phyloP scores from a whole-genome alignment of 1,284 basidiomycete genomes.

The Ceratobasidium sp. region DNA sequence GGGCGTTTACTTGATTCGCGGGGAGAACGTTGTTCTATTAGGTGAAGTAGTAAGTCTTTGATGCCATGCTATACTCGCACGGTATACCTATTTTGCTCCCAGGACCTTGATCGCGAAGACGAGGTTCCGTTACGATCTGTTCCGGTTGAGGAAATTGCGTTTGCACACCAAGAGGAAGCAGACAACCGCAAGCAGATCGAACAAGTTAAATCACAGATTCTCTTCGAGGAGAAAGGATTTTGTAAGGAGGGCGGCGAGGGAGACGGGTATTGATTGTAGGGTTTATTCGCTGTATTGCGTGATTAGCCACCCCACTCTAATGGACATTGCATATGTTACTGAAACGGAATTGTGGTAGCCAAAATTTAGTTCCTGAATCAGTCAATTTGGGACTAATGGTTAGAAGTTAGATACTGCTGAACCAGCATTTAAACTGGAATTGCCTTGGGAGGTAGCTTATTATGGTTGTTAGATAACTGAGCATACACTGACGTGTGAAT shows the following conservation, averaged over 20 bases:
- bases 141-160: constrained; percentile 72
- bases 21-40: constrained; percentile 97
- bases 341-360: too few species aligned
- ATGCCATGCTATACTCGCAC: neutral
- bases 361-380: too few species aligned
- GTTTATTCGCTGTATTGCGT: too few species aligned
- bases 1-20: constrained; percentile 93
- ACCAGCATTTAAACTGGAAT: too few species aligned
- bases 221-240: constrained; percentile 83
- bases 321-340: too few species aligned
- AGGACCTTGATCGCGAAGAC: constrained; percentile 96
- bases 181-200: constrained; percentile 75
- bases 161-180: constrained; percentile 76
- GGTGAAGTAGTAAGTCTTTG: constrained; percentile 89
- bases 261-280: constrained; percentile 76
- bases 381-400: too few species aligned
- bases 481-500: too few species aligned
- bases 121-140: constrained; percentile 82
- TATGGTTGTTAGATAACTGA: too few species aligned
- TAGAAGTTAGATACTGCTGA: too few species aligned
- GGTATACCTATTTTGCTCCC: constrained; percentile 41
- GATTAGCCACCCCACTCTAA: too few species aligned
- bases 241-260: constrained; percentile 90
- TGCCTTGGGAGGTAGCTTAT: too few species aligned
- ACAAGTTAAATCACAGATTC: constrained; percentile 75